Conservation (phyloP, 768 basidiomycete species). For the Kwoniella botswanensis region DNA sequence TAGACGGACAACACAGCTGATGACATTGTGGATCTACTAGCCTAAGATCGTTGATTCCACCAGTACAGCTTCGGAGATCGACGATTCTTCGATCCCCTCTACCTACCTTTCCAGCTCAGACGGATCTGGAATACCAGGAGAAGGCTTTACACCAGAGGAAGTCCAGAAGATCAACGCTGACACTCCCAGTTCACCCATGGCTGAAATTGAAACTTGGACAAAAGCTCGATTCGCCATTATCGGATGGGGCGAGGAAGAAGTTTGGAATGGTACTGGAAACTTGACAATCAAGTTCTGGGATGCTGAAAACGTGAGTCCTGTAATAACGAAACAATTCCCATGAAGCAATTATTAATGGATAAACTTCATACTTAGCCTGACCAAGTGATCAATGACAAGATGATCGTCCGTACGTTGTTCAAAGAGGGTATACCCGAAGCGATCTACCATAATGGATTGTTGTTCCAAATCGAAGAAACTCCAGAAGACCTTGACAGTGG, state of each 20-base stretch:
- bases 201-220: not conserved
- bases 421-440: not conserved
- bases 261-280: not conserved
- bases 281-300: constrained; percentile 1
- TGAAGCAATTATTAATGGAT: not conserved
- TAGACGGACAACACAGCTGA: too few relatives aligned
- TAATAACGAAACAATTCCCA: too few relatives aligned
- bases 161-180: not conserved
- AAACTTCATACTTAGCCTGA: not conserved
- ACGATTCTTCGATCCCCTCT: constrained; percentile 8
- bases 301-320: not conserved
- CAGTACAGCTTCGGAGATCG: not conserved
- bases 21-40: not conserved
- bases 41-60: not conserved
- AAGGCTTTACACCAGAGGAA: not conserved
- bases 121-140: not conserved
- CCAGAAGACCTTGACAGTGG: not conserved
- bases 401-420: not conserved
- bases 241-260: not conserved
- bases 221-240: not conserved
- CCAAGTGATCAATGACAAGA: not conserved
- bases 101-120: not conserved
- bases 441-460: not conserved
- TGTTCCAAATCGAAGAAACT: not conserved
- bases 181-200: not conserved